Evolutionary conservation across 1,284 basidiomycete species (phyloP), one percentile per base, ranked within the genome.

Genomic region (Pyrrhoderma noxium): DNA sequence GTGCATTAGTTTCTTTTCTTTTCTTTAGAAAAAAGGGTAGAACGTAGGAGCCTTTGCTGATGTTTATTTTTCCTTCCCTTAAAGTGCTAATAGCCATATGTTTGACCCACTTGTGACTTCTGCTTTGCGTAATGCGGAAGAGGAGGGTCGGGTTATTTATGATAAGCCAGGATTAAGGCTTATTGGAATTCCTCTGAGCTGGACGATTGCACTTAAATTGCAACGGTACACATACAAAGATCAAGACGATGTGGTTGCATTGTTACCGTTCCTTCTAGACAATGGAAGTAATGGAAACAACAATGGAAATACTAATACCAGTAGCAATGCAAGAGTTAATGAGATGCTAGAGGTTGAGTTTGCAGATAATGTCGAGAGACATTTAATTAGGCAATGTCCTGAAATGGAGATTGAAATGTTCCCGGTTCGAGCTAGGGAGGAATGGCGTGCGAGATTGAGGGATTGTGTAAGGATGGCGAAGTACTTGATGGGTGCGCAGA

Each of bases 121-220:
- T 35, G 51, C 51, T 11, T 19, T 53, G 27, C 40, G 45, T 21
- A 25, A 35, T 5, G 46, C 40, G 14, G 39, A 53, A 22, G 21
- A 40, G 8, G 25, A 40, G 25, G 45, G 45, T 8, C 14, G 36
- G 25, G 37, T 48, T 13, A 22, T 53, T 11, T 53, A 48, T 21
- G 45, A 53, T 41, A 47, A 45, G 8, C 51, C 51, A 3, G 51
- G 51, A 1, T 37, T 53, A 8, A 36, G 40, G n/a, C 40, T 53
- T 11, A 21, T 53, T 16, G 46, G 39, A 2, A 53, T 53, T 18
- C 31, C 51, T 3, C 27, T 45, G 5, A n/a, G 27, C 18, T 53
- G 51, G 51, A 53, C 46, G 19, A 36, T 53, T 31, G 51, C 51
- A 22, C 51, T 53, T 45, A 48, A 48, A 40, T 34, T 53, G 11